These are phyloP conservation scores for Cladosporium sp. DNA, from an alignment of 2,329 filamentous ascomycete genomes.

Conservation along the genomic window DNA sequence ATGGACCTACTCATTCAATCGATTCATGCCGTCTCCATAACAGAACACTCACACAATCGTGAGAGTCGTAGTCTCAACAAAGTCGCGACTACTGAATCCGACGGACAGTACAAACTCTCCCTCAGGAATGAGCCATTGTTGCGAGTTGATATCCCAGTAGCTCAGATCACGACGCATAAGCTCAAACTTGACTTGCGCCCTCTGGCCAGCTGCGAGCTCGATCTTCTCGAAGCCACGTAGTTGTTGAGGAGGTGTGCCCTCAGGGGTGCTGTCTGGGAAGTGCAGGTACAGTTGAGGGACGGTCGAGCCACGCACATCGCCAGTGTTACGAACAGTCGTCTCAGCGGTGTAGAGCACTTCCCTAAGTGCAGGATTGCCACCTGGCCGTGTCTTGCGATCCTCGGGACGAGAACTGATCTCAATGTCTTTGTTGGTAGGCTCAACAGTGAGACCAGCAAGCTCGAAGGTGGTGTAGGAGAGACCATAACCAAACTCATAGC, in stretches of 20 bases:
- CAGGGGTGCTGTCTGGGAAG: slow-evolving; percentile 43
- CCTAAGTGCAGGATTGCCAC: slow-evolving; percentile 64
- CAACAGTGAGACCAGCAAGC: slow-evolving; percentile 40
- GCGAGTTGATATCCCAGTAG: slow-evolving; percentile 42
- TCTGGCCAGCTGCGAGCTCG: slow-evolving; percentile 29
- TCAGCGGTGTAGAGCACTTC: slow-evolving; percentile 51
- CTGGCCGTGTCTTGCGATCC: slow-evolving; percentile 42
- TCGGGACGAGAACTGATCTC: slow-evolving; percentile 57
- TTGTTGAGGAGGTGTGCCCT: slow-evolving; percentile 48
- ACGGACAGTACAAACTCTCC: slow-evolving; percentile 3
- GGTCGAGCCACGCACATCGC: slow-evolving; percentile 47
- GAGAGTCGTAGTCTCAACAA: neutral
- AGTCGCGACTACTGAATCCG: slow-evolving; percentile 29
- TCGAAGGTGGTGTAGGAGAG: slow-evolving; percentile 75
- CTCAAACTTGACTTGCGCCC: slow-evolving; percentile 36
- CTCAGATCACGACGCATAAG: slow-evolving; percentile 45
- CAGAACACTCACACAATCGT: neutral
- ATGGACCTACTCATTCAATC: neutral
- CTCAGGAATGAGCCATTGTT: slow-evolving; percentile 40
- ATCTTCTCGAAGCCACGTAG: slow-evolving; percentile 45
- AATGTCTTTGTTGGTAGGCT: neutral
- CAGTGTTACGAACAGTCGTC: slow-evolving; percentile 53
- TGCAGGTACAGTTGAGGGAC: slow-evolving; percentile 59
- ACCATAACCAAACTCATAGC: slow-evolving; percentile 81
- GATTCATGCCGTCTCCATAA: neutral